A percentile compares a stretch with the other conserved stretches of the same genome.
Conservation (phyloP, 805 yeast genomes). For the Saccharomycopsis fodiens region DNA sequence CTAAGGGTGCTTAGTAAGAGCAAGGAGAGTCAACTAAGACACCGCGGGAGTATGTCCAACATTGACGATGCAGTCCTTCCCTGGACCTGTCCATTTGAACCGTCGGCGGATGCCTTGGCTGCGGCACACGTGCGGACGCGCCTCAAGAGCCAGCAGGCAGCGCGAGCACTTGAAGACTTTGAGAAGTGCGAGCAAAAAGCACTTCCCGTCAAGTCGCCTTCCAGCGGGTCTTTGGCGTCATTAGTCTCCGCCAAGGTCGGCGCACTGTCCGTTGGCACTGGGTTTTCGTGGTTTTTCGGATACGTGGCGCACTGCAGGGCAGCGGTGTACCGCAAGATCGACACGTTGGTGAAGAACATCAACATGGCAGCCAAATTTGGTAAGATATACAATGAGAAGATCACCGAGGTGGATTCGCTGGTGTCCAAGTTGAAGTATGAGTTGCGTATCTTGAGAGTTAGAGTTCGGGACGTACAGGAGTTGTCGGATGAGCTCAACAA, state of each 20-base stretch:
- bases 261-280: neutral
- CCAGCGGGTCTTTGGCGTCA: slow-evolving; percentile 2
- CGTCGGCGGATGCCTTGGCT: slow-evolving; percentile 9
- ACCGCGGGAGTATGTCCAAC: slow-evolving; percentile 33
- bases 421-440: slow-evolving; percentile 62
- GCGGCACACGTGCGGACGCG: slow-evolving; percentile 21
- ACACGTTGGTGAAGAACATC: slow-evolving; percentile 8
- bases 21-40: slow-evolving; percentile 17
- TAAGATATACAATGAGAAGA: slow-evolving; percentile 29
- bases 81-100: slow-evolving; percentile 20
- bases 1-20: slow-evolving; percentile 10
- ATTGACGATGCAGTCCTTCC: slow-evolving; percentile 24
- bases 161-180: neutral
- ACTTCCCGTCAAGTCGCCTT: neutral
- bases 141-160: slow-evolving; percentile 21
- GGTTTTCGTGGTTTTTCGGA: slow-evolving; percentile 6
- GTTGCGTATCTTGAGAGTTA: slow-evolving; percentile 46
- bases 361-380: slow-evolving; percentile 6
- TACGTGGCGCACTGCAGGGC: neutral
- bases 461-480: slow-evolving; percentile 62
- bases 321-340: slow-evolving; percentile 6
- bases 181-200: neutral
- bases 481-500: slow-evolving; percentile 25
- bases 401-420: slow-evolving; percentile 44
- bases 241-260: neutral